Conservation (phyloP, 23 red algal genomes). For the Gracilaria gracilis region DNA sequence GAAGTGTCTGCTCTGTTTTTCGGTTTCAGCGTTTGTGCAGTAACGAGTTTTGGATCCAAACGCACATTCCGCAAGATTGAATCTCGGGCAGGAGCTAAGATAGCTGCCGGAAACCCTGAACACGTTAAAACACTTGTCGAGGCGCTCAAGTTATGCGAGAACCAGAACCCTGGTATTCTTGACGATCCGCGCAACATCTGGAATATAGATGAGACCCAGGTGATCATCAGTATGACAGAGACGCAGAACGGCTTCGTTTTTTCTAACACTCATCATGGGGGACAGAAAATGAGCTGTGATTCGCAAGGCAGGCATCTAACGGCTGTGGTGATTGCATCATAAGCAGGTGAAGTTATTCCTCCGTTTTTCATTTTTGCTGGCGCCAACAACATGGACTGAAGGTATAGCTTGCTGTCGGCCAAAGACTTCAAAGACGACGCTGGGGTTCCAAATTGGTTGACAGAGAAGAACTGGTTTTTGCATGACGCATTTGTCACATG, state of each 20-base stretch:
- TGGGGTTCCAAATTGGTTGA: background rate
- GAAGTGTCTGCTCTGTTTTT: too few relatives aligned
- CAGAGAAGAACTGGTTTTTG: background rate
- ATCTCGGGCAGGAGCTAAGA: background rate
- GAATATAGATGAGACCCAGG: slow-evolving; percentile 34
- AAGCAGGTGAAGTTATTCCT: background rate
- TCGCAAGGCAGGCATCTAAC: slow-evolving; percentile 8
- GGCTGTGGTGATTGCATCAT: slow-evolving; percentile 1
- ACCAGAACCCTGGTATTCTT: background rate
- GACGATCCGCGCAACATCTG: background rate
- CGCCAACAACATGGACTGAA: background rate
- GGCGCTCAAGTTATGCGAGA: background rate
- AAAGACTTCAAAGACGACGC: background rate
- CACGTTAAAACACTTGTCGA: slow-evolving; percentile 3
- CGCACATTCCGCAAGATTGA: background rate
- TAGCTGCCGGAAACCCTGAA: background rate
- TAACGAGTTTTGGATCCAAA: too few relatives aligned
- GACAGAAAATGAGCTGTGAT: background rate
- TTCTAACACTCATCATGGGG: slow-evolving; percentile 5
- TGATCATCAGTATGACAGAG: background rate
- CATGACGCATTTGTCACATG: background rate
- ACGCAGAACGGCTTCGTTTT: background rate
- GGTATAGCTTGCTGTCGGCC: background rate
- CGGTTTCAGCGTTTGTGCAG: too few relatives aligned
- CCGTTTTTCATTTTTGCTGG: slow-evolving; percentile 38